A percentile compares a stretch with the other conserved stretches of the same genome.
phyloP scores from a whole-genome alignment of 2,329 filamentous ascomycete genomes.

The Cadophora malorum region DNA sequence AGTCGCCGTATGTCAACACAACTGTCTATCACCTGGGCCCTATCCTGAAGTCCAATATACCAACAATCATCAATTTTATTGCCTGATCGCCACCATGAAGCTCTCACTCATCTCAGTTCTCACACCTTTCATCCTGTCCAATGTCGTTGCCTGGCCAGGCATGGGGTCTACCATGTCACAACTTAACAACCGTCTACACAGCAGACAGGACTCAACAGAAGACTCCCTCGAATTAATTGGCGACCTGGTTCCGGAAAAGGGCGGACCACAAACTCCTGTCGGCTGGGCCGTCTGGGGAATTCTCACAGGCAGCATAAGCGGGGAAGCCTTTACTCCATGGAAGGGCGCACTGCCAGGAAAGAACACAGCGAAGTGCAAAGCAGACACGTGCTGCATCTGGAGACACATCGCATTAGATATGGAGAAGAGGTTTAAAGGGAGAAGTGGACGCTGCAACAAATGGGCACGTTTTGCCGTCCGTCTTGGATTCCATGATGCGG shows the following conservation, averaged over 20 bases:
- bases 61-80: background rate
- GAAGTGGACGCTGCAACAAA: slow-evolving; percentile 47
- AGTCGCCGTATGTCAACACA: background rate
- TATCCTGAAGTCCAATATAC: too few relatives aligned
- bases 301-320: slow-evolving; percentile 23
- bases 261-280: slow-evolving; percentile 19
- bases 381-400: slow-evolving; percentile 34
- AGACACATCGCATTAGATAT: slow-evolving; percentile 28
- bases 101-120: background rate
- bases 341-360: slow-evolving; percentile 16
- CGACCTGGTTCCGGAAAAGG: slow-evolving; percentile 54
- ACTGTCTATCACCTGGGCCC: too few relatives aligned
- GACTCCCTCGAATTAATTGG: slow-evolving; percentile 79
- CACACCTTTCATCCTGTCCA: background rate
- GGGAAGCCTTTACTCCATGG: slow-evolving; percentile 17
- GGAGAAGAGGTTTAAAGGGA: slow-evolving; percentile 24
- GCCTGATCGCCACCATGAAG: background rate
- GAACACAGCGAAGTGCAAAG: slow-evolving; percentile 15
- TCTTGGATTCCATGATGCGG: slow-evolving; percentile 57
- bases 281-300: slow-evolving; percentile 26
- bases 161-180: background rate
- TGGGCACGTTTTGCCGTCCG: slow-evolving; percentile 53
- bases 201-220: slow-evolving; percentile 1
- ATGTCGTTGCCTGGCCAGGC: background rate
- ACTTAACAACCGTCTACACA: slow-evolving; percentile 2